phyloP scores from a whole-genome alignment of 495 filamentous ascomycete genomes.

The Penicillium manginii region DNA sequence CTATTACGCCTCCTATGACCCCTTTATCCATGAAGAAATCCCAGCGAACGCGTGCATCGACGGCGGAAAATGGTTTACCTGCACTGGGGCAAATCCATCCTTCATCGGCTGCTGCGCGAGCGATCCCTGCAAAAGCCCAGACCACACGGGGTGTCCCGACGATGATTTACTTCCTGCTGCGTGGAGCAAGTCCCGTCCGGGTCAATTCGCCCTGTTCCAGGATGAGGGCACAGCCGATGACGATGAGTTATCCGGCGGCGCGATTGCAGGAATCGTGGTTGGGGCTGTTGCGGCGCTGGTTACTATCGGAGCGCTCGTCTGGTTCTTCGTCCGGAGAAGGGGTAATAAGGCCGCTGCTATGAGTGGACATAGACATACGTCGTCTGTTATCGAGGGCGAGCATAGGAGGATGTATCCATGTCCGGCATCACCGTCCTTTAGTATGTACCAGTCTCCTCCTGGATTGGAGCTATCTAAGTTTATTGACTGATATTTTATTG shows the following conservation, averaged over 20 bases:
- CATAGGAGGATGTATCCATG: constrained; percentile 12
- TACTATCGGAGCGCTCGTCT: constrained; percentile 41
- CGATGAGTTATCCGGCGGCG: constrained; percentile 17
- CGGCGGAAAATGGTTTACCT: constrained; percentile 26
- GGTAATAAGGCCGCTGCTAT: constrained; percentile 11
- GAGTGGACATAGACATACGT: constrained; percentile 13
- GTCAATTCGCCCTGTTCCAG: constrained; percentile 21
- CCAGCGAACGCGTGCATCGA: constrained; percentile 24
- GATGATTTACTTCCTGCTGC: constrained; percentile 28
- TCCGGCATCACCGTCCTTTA: constrained; percentile 9
- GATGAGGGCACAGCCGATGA: constrained; percentile 17
- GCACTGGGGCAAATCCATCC: constrained; percentile 28
- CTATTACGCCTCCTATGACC: constrained; percentile 26
- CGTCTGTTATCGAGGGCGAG: constrained; percentile 16
- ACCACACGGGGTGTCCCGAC: constrained; percentile 19
- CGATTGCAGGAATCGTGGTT: constrained; percentile 30
- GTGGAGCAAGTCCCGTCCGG: constrained; percentile 10
- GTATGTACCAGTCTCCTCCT: constrained; percentile 15
- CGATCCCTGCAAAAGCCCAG: constrained; percentile 23
- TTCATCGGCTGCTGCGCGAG: constrained; percentile 34
- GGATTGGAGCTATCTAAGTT: constrained; percentile 10
- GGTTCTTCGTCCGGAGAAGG: constrained; percentile 21
- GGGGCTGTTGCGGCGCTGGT: constrained; percentile 40
- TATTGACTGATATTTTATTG: constrained; percentile 14
- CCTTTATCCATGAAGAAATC: constrained; percentile 13